Percentiles rank a stretch among this genome's conserved stretches.
Evolutionary conservation across 768 basidiomycete species (phyloP).

Genomic region (Mycena sanguinolenta): DNA sequence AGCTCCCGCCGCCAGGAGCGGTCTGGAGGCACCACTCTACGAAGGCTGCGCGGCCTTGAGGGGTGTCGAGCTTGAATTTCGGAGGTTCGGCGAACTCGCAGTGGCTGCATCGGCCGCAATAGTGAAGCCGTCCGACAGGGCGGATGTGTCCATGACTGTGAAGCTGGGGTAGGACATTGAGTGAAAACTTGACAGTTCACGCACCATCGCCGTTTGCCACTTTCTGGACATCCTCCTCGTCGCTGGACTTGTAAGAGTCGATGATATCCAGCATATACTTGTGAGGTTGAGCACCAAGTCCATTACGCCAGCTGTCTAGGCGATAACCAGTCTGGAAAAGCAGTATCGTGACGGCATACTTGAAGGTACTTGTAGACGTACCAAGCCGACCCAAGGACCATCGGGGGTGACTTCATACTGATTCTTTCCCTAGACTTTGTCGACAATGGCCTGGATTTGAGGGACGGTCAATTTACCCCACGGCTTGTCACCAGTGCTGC

Average conservation of each 20-base stretch:
- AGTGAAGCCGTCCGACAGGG: neutral
- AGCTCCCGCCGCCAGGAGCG: neutral
- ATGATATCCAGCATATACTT: neutral
- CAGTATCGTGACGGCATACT: neutral
- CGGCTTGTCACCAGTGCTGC: neutral
- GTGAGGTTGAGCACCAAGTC: neutral
- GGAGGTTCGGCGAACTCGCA: neutral
- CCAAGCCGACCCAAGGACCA: constrained; percentile 4
- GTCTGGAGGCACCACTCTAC: neutral
- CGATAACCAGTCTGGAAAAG: neutral
- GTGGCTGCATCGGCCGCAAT: neutral
- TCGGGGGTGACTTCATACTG: neutral
- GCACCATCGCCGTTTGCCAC: neutral
- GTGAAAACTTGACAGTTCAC: neutral
- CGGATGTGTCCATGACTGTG: neutral
- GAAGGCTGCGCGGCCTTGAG: neutral
- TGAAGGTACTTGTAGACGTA: neutral
- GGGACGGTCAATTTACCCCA: constrained; percentile 3
- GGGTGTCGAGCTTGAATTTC: neutral
- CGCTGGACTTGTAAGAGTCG: neutral
- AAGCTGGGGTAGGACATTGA: neutral
- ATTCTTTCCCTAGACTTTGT: neutral
- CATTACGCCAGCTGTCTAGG: neutral
- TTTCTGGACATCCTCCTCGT: neutral
- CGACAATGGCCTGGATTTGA: neutral